Percentiles rank a stretch among this genome's conserved stretches.
Conservation (phyloP, 108 stramenopile species). For the Cyclotella sp. region DNA sequence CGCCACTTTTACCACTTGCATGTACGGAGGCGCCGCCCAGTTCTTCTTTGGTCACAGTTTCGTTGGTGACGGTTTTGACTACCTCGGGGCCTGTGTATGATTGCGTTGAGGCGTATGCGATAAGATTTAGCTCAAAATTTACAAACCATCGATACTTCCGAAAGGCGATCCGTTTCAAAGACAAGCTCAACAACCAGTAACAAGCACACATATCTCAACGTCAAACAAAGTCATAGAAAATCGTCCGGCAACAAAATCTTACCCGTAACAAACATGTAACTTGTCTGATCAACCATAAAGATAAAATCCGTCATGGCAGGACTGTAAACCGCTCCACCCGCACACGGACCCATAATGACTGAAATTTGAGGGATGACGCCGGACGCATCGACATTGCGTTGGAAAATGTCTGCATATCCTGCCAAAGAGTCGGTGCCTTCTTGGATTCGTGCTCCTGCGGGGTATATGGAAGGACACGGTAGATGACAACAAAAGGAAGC, state of each 20-base stretch:
- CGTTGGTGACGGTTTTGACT: constrained; percentile 99
- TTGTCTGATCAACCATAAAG: constrained; percentile 96
- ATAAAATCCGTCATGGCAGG: constrained; percentile 99
- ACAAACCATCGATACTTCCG: too few species aligned
- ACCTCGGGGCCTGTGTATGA: constrained; percentile 86
- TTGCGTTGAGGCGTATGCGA: background rate
- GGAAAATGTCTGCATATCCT: constrained; percentile 99
- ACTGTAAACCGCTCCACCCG: constrained; percentile 94
- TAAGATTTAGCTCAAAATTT: background rate
- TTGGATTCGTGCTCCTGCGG: constrained; percentile 93
- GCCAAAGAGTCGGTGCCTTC: constrained; percentile 98
- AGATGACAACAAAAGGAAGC: background rate
- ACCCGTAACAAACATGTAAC: constrained; percentile 99
- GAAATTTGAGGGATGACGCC: constrained; percentile 96
- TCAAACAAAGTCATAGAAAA: background rate
- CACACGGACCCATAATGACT: constrained; percentile 96
- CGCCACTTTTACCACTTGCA: constrained; percentile 90
- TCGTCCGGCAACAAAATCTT: background rate
- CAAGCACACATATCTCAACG: background rate
- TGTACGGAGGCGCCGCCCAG: constrained; percentile 96
- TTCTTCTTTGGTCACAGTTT: constrained; percentile 96
- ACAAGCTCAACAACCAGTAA: background rate
- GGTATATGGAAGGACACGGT: background rate
- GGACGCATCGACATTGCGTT: constrained; percentile 96
- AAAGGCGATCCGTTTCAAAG: background rate